Percentiles rank a stretch among this genome's conserved stretches.
These are phyloP conservation scores for Erodium moschatum DNA, from an alignment of 441 rosid species.

Conservation along the genomic window DNA sequence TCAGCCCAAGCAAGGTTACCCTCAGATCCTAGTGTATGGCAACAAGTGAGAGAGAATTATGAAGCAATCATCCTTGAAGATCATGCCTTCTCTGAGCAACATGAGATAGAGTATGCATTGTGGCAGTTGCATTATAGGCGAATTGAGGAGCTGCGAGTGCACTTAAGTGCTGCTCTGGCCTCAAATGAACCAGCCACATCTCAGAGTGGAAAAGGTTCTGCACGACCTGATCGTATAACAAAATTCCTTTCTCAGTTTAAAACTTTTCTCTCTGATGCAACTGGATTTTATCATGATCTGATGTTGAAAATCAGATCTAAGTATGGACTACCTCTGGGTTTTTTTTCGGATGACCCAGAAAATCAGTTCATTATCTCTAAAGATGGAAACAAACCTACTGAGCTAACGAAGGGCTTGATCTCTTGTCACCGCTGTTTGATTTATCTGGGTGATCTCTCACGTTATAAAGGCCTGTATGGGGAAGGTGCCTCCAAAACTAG, in stretches of 20 bases:
- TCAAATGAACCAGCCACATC: slow-evolving; percentile 11
- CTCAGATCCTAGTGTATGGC: slow-evolving; percentile 22
- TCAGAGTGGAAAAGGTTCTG: slow-evolving; percentile 17
- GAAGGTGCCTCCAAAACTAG: slow-evolving; percentile 16
- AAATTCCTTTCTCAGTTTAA: slow-evolving; percentile 19
- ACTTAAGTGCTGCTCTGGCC: slow-evolving; percentile 15
- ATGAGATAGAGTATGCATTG: slow-evolving; percentile 18
- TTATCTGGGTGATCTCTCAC: slow-evolving; percentile 20
- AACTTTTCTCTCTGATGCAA: slow-evolving; percentile 21
- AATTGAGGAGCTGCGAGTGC: slow-evolving; percentile 21
- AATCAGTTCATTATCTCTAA: slow-evolving; percentile 3
- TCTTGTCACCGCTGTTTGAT: slow-evolving; percentile 23
- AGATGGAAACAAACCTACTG: slow-evolving; percentile 12
- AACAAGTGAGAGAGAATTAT: slow-evolving; percentile 22
- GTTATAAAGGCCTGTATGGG: slow-evolving; percentile 23
- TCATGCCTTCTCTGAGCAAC: slow-evolving; percentile 22
- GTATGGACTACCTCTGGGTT: slow-evolving; percentile 19
- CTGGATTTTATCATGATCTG: slow-evolving; percentile 21
- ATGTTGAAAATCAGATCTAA: slow-evolving; percentile 20
- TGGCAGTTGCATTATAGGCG: slow-evolving; percentile 23
- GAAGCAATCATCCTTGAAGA: slow-evolving; percentile 23
- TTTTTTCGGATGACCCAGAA: slow-evolving; percentile 16
- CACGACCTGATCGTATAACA: slow-evolving; percentile 20
- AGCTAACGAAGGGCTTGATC: slow-evolving; percentile 13
- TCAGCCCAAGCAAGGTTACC: slow-evolving; percentile 22